Evolutionary conservation across 805 yeast genomes (phyloP).

Genomic region (Candida namnaoensis): DNA sequence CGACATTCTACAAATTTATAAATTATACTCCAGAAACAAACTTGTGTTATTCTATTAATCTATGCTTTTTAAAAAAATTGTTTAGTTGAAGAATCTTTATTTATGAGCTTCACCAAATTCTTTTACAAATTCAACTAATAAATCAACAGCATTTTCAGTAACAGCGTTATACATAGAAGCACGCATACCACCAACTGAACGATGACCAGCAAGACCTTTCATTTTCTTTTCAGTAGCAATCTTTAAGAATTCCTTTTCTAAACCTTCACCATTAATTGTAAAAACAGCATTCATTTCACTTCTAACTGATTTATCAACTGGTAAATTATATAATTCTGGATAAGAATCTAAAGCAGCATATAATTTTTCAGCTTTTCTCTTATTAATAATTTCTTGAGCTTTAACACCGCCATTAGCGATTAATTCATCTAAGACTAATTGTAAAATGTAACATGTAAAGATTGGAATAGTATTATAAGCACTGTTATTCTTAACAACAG

Average conservation of each 20-base stretch:
- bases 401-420: slow-evolving; percentile 65
- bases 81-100: background rate
- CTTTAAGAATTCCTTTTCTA: slow-evolving; percentile 62
- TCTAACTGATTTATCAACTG: slow-evolving; percentile 58
- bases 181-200: slow-evolving; percentile 96
- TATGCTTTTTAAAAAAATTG: background rate
- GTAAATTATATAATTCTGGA: slow-evolving; percentile 56
- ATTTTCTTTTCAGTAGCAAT: slow-evolving; percentile 54
- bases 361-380: slow-evolving; percentile 51
- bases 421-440: slow-evolving; percentile 63
- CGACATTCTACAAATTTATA: too few relatives aligned
- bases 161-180: slow-evolving; percentile 91
- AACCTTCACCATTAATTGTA: slow-evolving; percentile 49
- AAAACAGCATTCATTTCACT: slow-evolving; percentile 93
- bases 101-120: slow-evolving; percentile 45
- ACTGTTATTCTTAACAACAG: slow-evolving; percentile 81
- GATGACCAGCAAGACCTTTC: slow-evolving; percentile 86
- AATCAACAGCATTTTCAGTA: slow-evolving; percentile 45
- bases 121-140: slow-evolving; percentile 46
- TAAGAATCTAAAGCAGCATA: slow-evolving; percentile 59
- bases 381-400: slow-evolving; percentile 48
- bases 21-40: too few relatives aligned
- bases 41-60: too few relatives aligned
- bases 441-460: slow-evolving; percentile 80
- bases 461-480: slow-evolving; percentile 96